Evolutionary conservation across 2,329 filamentous ascomycete genomes (phyloP).

Genomic region (Nannizziopsis arthrosporioides): DNA sequence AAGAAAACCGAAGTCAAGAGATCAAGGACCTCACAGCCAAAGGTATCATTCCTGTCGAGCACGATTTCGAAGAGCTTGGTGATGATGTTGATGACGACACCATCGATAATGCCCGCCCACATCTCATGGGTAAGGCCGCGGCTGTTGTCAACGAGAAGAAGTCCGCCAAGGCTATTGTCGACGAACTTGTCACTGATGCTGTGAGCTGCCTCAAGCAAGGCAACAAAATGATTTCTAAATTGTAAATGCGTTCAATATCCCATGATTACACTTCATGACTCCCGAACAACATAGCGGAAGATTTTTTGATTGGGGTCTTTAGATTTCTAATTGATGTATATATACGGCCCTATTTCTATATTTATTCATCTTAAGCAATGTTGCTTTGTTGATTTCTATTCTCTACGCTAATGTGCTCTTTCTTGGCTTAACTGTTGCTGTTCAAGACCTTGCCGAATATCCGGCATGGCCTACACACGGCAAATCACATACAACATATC

Average conservation of each 20-base stretch:
- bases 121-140: conserved; percentile 92
- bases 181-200: conserved; percentile 83
- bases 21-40: conserved; percentile 84
- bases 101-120: conserved; percentile 83
- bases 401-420: too few species aligned
- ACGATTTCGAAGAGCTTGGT: conserved; percentile 76
- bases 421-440: too few species aligned
- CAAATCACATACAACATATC: too few species aligned
- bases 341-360: too few species aligned
- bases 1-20: conserved; percentile 76
- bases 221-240: conserved; percentile 55
- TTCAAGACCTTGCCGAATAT: too few species aligned
- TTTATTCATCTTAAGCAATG: too few species aligned
- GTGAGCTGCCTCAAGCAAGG: conserved; percentile 58
- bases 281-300: too few species aligned
- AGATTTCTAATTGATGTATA: too few species aligned
- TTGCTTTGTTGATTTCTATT: too few species aligned
- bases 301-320: too few species aligned
- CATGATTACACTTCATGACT: too few species aligned
- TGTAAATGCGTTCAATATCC: conserved; percentile 40
- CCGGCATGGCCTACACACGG: too few species aligned
- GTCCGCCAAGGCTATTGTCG: conserved; percentile 79
- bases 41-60: conserved; percentile 86
- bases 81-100: conserved; percentile 66
- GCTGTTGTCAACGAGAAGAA: conserved; percentile 90